Percentiles rank a stretch among this genome's conserved stretches.
phyloP scores from a whole-genome alignment of 1,284 basidiomycete genomes.

The Serendipita sp. region DNA sequence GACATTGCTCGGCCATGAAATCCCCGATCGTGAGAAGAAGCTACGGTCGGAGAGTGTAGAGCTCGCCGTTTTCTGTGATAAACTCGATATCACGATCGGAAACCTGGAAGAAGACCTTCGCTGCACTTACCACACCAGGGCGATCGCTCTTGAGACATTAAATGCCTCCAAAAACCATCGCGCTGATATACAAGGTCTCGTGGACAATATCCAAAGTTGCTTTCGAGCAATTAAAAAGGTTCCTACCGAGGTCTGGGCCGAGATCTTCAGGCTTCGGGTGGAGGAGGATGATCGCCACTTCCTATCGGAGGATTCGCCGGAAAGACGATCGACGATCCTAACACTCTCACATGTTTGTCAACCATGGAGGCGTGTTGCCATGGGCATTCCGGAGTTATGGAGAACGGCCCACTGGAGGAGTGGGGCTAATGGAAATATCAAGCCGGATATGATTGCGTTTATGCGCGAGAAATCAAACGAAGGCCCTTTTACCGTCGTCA shows the following conservation, averaged over 20 bases:
- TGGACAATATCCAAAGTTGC: conserved; percentile 1
- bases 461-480: background rate
- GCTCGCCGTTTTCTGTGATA: background rate
- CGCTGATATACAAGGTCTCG: background rate
- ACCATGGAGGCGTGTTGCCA: background rate
- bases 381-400: background rate
- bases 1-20: background rate
- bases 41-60: background rate
- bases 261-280: background rate
- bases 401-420: background rate
- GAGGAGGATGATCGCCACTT: background rate
- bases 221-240: background rate
- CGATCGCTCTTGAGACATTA: background rate
- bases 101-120: background rate
- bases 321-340: background rate
- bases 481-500: background rate
- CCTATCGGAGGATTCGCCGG: background rate
- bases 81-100: background rate
- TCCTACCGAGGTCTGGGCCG: background rate
- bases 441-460: background rate
- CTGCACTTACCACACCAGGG: background rate
- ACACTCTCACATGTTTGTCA: background rate
- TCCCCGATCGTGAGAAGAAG: background rate
- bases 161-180: background rate
- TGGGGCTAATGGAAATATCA: background rate